Evolutionary conservation across 768 basidiomycete species (phyloP), one percentile per base, ranked within the genome.

Genomic region (Boletus rubropictus): DNA sequence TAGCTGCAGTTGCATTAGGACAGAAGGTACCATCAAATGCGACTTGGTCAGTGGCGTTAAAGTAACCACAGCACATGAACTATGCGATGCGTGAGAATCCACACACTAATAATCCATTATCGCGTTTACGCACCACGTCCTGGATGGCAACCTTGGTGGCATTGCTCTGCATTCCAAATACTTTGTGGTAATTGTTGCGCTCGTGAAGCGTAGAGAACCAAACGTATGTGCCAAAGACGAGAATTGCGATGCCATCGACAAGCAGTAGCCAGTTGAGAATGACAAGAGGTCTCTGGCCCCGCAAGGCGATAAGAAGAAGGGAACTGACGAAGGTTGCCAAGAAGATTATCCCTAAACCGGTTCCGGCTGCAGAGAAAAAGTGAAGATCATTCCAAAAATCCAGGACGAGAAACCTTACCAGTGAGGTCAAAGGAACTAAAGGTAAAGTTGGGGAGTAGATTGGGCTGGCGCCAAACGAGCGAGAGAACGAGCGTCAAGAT

Each of bases 41-140:
- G 28, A 75, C 74, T 4, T 71, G 53, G 49, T 85, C 77, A 3
- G 78, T 78, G 18, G 79, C 78, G 52, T 78, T 79, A 61, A 86
- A 86, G 66, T 91, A 95, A 15, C 92, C 92, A 57, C 92, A 95
- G 69, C 92, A 94, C 46, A 68, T 63, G 56, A 90, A 73, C 90
- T 93, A 48, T 44, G 39, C 21, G 44, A 33, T 56, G 34, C 20
- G 43, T 31, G 40, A 47, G n/a, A 39, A 39, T 27, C 9, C 6
- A 29, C 5, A 3, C 15, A 15, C 24, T 33, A 24, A 44, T 0
- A 42, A 39, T n/a, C 18, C 2, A 36, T 6, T 20, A 20, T 22
- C 20, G 8, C 15, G 22, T 10, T 22, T 9, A 66, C 75, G 50
- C 52, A 90, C 90, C 74, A 74, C 66, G 56, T 94, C 81, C 67